Evolutionary conservation across 2,329 filamentous ascomycete genomes (phyloP).

Genomic region (Fusarium proliferatum): DNA sequence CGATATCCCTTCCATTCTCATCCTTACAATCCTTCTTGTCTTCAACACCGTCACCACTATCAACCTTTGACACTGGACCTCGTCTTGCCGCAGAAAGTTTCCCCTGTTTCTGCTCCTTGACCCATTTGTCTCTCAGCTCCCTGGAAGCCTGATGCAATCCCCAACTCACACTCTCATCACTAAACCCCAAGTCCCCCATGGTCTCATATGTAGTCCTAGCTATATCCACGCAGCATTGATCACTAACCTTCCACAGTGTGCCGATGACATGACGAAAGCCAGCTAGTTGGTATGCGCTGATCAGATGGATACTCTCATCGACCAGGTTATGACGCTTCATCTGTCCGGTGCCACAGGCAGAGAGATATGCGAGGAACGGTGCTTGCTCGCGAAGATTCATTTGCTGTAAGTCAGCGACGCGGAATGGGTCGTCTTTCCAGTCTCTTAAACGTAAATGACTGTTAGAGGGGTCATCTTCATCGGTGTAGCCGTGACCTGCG

Average conservation of each 20-base stretch:
- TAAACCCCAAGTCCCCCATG: neutral
- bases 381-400: neutral
- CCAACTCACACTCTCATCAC: fast-evolving
- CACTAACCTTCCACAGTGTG: neutral
- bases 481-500: neutral
- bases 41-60: fast-evolving
- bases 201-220: neutral
- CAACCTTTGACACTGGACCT: fast-evolving
- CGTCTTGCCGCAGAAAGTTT: fast-evolving
- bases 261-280: fast-evolving
- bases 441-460: fast-evolving
- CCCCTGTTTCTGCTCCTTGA: fast-evolving
- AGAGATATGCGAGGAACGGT: fast-evolving
- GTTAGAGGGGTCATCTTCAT: neutral
- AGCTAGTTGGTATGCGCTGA: neutral
- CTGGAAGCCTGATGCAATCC: fast-evolving
- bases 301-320: fast-evolving
- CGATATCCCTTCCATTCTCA: neutral
- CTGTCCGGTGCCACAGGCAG: neutral
- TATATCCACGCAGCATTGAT: neutral
- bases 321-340: neutral
- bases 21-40: neutral
- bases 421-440: neutral
- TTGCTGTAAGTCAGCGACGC: too few species aligned
- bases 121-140: neutral